Conservation (phyloP, 2,329 filamentous ascomycete species). For the Pseudophaeomoniella oleicola region DNA sequence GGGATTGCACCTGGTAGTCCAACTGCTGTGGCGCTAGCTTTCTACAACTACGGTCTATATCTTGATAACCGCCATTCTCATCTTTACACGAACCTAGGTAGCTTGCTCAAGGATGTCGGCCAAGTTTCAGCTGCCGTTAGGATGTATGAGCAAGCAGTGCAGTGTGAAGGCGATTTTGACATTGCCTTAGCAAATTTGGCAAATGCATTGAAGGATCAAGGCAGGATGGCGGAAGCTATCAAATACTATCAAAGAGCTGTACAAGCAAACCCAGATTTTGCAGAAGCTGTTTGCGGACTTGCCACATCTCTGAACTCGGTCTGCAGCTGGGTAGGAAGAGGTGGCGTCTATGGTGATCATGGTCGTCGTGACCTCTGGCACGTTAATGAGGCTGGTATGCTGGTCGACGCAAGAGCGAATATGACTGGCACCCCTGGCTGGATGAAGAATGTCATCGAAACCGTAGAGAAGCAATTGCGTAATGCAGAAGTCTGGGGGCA, state of each 20-base stretch:
- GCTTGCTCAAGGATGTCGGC: slow-evolving; percentile 88
- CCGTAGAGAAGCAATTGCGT: slow-evolving; percentile 73
- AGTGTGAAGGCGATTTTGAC: slow-evolving; percentile 86
- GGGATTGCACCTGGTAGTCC: slow-evolving; percentile 78
- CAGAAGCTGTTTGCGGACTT: slow-evolving; percentile 89
- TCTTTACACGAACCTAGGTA: slow-evolving; percentile 91
- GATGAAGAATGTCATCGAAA: slow-evolving; percentile 78
- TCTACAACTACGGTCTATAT: slow-evolving; percentile 86
- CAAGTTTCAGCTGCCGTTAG: slow-evolving; percentile 81
- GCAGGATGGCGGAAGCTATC: slow-evolving; percentile 83
- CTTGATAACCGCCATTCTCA: slow-evolving; percentile 85
- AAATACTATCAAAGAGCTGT: slow-evolving; percentile 83
- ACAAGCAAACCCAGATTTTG: slow-evolving; percentile 82
- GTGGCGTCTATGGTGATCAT: slow-evolving; percentile 61
- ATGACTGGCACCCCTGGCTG: slow-evolving; percentile 56
- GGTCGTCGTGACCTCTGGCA: slow-evolving; percentile 83
- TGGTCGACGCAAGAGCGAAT: slow-evolving; percentile 54
- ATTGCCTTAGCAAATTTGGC: slow-evolving; percentile 93
- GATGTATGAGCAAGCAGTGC: slow-evolving; percentile 93
- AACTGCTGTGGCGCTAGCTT: slow-evolving; percentile 72
- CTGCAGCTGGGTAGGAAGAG: slow-evolving; percentile 83
- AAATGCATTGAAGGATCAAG: slow-evolving; percentile 95
- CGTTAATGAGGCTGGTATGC: slow-evolving; percentile 69
- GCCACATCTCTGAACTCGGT: slow-evolving; percentile 93
- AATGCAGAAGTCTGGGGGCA: slow-evolving; percentile 80